A percentile compares a stretch with the other conserved stretches of the same genome.
phyloP scores from a whole-genome alignment of 2,329 filamentous ascomycete species.

The Rhynchosporium secalis region DNA sequence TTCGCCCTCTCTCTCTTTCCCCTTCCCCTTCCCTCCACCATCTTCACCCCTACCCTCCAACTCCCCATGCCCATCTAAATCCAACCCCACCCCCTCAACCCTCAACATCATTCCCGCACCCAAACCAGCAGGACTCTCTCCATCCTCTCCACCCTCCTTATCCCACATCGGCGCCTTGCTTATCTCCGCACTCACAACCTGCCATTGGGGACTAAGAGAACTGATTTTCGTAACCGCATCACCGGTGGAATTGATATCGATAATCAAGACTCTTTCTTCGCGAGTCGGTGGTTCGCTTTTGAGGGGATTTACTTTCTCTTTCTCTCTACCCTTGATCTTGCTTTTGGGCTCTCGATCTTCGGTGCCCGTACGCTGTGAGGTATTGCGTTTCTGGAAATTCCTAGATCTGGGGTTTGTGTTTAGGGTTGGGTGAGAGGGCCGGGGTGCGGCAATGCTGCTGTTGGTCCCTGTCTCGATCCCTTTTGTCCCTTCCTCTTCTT shows the following conservation, averaged over 20 bases:
- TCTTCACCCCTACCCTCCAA: conserved; percentile 5
- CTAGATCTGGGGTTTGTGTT: no score
- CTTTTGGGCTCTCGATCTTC: background rate
- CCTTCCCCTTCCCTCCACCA: background rate
- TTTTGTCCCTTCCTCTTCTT: background rate
- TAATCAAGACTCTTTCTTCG: conserved; percentile 50
- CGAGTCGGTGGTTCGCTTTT: conserved; percentile 9
- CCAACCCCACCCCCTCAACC: conserved; percentile 54
- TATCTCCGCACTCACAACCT: conserved; percentile 56
- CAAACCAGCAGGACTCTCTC: conserved; percentile 36
- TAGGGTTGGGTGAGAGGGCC: no score
- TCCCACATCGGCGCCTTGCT: conserved; percentile 63
- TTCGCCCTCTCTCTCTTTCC: conserved; percentile 19
- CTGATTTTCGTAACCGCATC: conserved; percentile 66
- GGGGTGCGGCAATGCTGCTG: background rate
- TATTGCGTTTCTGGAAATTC: no score
- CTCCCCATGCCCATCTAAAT: background rate
- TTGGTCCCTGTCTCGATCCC: background rate
- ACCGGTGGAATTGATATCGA: conserved; percentile 52
- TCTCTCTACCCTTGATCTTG: conserved; percentile 11
- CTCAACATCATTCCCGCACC: conserved; percentile 54
- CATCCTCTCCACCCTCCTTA: conserved; percentile 46
- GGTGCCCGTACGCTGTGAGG: background rate
- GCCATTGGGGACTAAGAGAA: conserved; percentile 74
- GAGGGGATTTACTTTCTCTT: background rate